Base-by-base conservation (phyloP, 495 filamentous ascomycete species). In the Beverwykella pulmonaria region DNA sequence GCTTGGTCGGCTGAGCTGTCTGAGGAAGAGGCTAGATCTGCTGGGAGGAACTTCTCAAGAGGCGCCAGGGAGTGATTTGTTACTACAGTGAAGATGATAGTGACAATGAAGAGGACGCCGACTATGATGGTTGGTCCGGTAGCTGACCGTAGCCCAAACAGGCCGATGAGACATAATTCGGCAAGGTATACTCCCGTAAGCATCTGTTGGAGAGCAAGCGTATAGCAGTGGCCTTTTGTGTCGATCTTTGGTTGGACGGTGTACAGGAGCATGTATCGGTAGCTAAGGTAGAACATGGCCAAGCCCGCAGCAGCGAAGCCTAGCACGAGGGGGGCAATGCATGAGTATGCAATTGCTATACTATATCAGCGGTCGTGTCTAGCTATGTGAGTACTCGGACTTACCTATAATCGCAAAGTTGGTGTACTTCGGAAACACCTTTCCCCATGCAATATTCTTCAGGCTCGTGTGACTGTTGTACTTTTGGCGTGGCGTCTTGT, bases 211-310 rank as follows among this genome's bases (percentile, higher is more conserved):
- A 79, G 63, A 14, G 76, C 75, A 25, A 74, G 68, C 14, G 71
- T 70, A 68, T 79, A 79, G 54, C 63, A 63, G 20, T 75, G 67
- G 29, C 76, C 76, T 59, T 74, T 74, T 1, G 73, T 79, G 59
- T 79, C 75, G 49, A 77, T 64, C 41, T 74, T 76, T 19, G 73
- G 70, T 59, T 70, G 63, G 14, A 65, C 55, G 0, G 71, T 73
- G 67, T 65, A 79, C 41, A 77, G 67, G 29, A 79, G 57, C 59
- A 76, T 76, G 67, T 79, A 75, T 22, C 75, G 73, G 67, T 75
- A 79, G 71, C 63, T 69, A 50, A 77, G 32, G 61, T 79, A 79
- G 60, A 71, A 74, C 1, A 79, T 39, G 41, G 34, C 62, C 1
- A 79, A 54, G 27, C 76, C 76, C 10, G 67, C 54, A 2, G 73